Evolutionary conservation across 1,139 yeast species (phyloP).

Genomic region (Spathaspora jeffriesii): DNA sequence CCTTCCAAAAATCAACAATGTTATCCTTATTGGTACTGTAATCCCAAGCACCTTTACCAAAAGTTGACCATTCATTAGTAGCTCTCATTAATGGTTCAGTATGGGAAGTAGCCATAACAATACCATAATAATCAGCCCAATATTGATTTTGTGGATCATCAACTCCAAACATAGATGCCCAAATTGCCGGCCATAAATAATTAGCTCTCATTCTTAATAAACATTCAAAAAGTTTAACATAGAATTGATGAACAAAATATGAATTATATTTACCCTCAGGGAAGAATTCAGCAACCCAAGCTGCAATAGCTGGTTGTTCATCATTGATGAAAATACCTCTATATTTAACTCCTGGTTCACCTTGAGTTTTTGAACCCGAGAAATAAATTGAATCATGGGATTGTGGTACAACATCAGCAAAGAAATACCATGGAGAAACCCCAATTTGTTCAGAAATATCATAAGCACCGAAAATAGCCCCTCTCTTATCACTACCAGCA

Average conservation of each 20-base stretch:
- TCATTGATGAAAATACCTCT: conserved; percentile 18
- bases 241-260: conserved; percentile 17
- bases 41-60: conserved; percentile 18
- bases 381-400: conserved; percentile 12
- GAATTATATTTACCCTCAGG: conserved; percentile 14
- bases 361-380: conserved; percentile 10
- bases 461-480: conserved; percentile 16
- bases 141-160: conserved; percentile 17
- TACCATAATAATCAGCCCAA: conserved; percentile 20
- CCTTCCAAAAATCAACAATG: conserved; percentile 16
- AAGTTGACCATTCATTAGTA: conserved; percentile 15
- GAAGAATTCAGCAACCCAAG: conserved; percentile 15
- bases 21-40: conserved; percentile 17
- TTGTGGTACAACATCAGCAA: conserved; percentile 15
- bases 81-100: conserved; percentile 20
- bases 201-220: conserved; percentile 17
- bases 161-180: conserved; percentile 18
- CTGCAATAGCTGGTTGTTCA: conserved; percentile 17
- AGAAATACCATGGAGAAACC: conserved; percentile 18
- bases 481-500: conserved; percentile 18
- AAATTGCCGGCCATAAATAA: conserved; percentile 19
- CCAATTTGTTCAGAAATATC: conserved; percentile 17
- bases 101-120: conserved; percentile 20
- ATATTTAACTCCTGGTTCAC: conserved; percentile 17
- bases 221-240: conserved; percentile 14